Conservation (phyloP, 2,329 filamentous ascomycete genomes). For the Microsporum canis region DNA sequence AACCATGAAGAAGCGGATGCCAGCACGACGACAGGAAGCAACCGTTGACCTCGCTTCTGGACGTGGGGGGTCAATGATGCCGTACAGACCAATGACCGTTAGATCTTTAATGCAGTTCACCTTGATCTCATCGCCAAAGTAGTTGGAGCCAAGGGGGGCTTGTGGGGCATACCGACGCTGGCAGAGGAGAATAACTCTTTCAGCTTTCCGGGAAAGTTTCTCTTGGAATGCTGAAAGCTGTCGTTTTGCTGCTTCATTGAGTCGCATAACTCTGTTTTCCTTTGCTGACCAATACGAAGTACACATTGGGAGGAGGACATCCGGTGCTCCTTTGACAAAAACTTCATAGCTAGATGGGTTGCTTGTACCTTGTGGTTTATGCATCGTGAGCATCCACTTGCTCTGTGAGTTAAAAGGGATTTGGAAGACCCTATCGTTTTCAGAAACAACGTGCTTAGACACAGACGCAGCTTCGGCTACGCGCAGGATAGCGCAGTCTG, state of each 20-base stretch:
- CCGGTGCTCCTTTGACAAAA: constrained; percentile 65
- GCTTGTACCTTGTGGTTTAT: constrained; percentile 29
- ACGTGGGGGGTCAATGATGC: constrained; percentile 47
- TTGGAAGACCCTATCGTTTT: constrained; percentile 56
- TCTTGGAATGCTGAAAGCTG: constrained; percentile 53
- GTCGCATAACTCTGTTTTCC: constrained; percentile 43
- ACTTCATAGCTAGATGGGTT: constrained; percentile 28
- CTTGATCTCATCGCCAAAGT: constrained; percentile 46
- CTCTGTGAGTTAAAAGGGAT: constrained; percentile 73
- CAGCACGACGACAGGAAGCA: neutral
- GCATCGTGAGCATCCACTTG: constrained; percentile 64
- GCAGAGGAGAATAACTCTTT: constrained; percentile 57
- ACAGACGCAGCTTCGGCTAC: constrained; percentile 56
- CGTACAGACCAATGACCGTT: constrained; percentile 46
- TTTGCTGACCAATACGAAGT: constrained; percentile 49
- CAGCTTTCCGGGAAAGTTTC: constrained; percentile 56
- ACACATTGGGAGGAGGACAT: constrained; percentile 57
- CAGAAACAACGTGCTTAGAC: constrained; percentile 48
- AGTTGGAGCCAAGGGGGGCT: constrained; percentile 36
- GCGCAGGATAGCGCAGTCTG: constrained; percentile 61
- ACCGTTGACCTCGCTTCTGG: constrained; percentile 49
- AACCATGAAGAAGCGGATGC: constrained; percentile 33
- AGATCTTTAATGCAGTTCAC: constrained; percentile 41
- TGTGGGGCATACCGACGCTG: constrained; percentile 44
- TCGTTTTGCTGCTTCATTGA: constrained; percentile 38